Percentiles rank a stretch among this genome's conserved stretches.
phyloP scores from a whole-genome alignment of 139 green algal species.

The Chlamydomonas sphaeroides region DNA sequence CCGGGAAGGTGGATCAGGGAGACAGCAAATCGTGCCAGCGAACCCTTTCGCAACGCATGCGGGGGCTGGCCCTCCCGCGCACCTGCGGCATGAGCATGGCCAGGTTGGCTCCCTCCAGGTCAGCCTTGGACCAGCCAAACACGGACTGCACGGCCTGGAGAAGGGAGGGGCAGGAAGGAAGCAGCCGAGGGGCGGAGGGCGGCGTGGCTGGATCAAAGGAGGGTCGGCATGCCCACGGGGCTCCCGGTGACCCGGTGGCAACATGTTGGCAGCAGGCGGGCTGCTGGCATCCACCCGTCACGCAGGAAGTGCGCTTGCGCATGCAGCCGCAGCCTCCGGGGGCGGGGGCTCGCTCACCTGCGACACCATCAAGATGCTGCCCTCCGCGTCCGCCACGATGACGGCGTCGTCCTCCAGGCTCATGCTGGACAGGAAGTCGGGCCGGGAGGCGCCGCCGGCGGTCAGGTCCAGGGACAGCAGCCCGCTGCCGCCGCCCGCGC shows the following conservation, averaged over 20 bases:
- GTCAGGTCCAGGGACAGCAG: conserved; percentile 22
- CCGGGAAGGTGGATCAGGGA: too few relatives aligned
- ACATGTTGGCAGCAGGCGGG: too few relatives aligned
- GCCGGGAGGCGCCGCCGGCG: not conserved
- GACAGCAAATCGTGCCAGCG: not conserved
- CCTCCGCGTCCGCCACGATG: conserved; percentile 43
- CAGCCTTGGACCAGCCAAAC: conserved; percentile 46
- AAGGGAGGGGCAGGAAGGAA: too few relatives aligned
- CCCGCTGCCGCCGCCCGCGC: conserved; percentile 5
- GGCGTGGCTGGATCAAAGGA: too few relatives aligned
- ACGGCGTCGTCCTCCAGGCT: conserved; percentile 43
- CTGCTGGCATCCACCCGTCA: too few relatives aligned
- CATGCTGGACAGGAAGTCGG: conserved; percentile 44
- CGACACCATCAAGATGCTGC: conserved; percentile 45
- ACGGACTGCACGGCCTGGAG: conserved; percentile 1
- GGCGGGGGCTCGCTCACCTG: conserved; percentile 30
- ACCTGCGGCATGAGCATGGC: conserved; percentile 46
- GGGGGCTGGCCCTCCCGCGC: too few relatives aligned
- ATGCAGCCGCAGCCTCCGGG: too few relatives aligned
- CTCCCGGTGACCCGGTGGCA: too few relatives aligned
- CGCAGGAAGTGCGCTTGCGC: too few relatives aligned
- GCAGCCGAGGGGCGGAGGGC: too few relatives aligned
- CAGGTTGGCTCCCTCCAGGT: conserved; percentile 48
- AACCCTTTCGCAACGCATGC: too few relatives aligned
- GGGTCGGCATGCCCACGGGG: too few relatives aligned